Conservation (phyloP, 2,329 filamentous ascomycete genomes). For the Alternaria angustiovoidea region DNA sequence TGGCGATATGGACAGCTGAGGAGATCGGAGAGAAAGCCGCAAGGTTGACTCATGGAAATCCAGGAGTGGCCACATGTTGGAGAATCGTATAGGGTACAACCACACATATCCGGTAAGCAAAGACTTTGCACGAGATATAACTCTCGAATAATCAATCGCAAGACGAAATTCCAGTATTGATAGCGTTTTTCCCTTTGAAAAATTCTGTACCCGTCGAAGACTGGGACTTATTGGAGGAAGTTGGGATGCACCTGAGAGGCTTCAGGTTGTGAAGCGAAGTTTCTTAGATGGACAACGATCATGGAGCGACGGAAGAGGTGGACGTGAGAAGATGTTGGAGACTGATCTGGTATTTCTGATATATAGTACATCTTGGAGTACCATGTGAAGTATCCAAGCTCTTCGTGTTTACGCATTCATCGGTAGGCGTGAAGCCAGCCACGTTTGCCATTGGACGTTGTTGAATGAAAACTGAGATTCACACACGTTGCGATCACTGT, state of each 20-base stretch:
- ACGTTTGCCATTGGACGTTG: slow-evolving; percentile 22
- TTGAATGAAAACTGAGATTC: slow-evolving; percentile 15
- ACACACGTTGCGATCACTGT: slow-evolving; percentile 29
- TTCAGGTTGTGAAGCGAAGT: background rate
- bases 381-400: slow-evolving; percentile 18
- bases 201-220: background rate
- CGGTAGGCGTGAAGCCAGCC: slow-evolving; percentile 16
- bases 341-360: slow-evolving; percentile 20
- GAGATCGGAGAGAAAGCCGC: slow-evolving; percentile 52
- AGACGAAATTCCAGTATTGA: background rate
- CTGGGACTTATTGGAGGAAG: background rate
- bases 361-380: slow-evolving; percentile 27
- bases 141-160: slow-evolving; percentile 2
- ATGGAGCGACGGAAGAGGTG: slow-evolving; percentile 2
- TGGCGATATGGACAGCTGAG: slow-evolving; percentile 52
- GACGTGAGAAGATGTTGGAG: slow-evolving; percentile 7
- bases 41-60: slow-evolving; percentile 57
- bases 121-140: background rate
- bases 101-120: slow-evolving; percentile 54
- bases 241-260: background rate
- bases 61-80: slow-evolving; percentile 58
- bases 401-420: slow-evolving; percentile 15
- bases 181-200: background rate
- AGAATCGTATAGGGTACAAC: slow-evolving; percentile 55
- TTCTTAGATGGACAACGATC: background rate